Evolutionary conservation across 1,139 yeast species (phyloP), one percentile per base, ranked within the genome.

Genomic region (Hansenula sp.): DNA sequence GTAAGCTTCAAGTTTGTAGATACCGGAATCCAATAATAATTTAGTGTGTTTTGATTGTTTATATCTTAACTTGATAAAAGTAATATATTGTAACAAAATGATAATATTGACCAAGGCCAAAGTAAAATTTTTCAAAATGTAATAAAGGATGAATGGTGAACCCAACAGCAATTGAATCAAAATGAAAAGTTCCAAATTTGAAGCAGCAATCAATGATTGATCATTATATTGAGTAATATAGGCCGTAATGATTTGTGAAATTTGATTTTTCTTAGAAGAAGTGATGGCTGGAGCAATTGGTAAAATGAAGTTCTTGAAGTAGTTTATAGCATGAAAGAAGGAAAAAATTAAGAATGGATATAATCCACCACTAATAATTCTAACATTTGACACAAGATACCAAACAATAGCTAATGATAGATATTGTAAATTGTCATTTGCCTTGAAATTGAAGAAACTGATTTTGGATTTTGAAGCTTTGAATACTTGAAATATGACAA

Each of bases 21-120:
- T 87, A 62, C 84, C 68, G 32, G 76, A 70, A 65, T 84, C 82
- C 61, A 90, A 72, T 41, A 81, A 79, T 52, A 78, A 69, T 67
- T 89, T 82, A 50, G 89, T 84, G 66, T 81, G 82, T 41, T 79
- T 74, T n/a, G 94, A 84, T 58, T 80, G 84, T 60, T 86, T 91
- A 61, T 73, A 88, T 66, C 96, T 79, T 52, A 85, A 67, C 66
- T 87, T 87, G 63, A 89, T 72, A 67, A 91, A 91, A 15, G 46
- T 43, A 16, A 48, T 33, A 77, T 56, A 42, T 76, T 63, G 70
- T 77, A 87, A 42, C 74, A 67, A 33, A 70, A 58, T 44, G 79
- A 74, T 17, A 79, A 78, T 45, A 77, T 60, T 71, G 81, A 74
- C 45, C 84, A 81, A 53, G 78, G 79, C 60, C 62, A 71, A 62